phyloP scores from a whole-genome alignment of 768 basidiomycete species.

The Pleurotus eryngii region DNA sequence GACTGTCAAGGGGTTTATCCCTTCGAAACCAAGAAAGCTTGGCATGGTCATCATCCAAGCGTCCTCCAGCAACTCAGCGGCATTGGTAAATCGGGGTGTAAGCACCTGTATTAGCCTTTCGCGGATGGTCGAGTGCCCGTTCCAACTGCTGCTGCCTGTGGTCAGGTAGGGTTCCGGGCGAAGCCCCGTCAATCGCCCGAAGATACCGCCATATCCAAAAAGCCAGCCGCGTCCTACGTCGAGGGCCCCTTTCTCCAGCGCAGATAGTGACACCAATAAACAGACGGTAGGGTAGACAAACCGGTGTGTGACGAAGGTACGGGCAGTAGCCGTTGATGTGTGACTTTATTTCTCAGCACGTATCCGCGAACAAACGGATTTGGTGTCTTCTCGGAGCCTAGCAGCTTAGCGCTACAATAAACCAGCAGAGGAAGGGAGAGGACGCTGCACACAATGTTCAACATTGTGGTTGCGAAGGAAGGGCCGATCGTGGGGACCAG shows the following conservation, averaged over 20 bases:
- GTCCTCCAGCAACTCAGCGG: slow-evolving; percentile 32
- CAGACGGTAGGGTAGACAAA: slow-evolving; percentile 63
- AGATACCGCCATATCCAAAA: slow-evolving; percentile 50
- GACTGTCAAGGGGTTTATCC: slow-evolving; percentile 68
- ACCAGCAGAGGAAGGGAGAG: too few species aligned
- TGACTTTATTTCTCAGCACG: slow-evolving; percentile 49
- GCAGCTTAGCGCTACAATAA: too few species aligned
- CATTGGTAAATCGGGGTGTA: slow-evolving; percentile 21
- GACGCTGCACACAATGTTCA: too few species aligned
- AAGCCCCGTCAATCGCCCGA: slow-evolving; percentile 44
- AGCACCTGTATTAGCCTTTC: slow-evolving; percentile 39
- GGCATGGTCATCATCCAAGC: slow-evolving; percentile 80
- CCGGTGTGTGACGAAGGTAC: slow-evolving; percentile 42
- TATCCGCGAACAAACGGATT: slow-evolving; percentile 28
- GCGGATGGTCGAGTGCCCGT: slow-evolving; percentile 26
- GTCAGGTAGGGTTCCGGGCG: slow-evolving; percentile 43
- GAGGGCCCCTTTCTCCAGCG: slow-evolving; percentile 43
- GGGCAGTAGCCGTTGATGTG: slow-evolving; percentile 53
- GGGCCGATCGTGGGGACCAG: too few species aligned
- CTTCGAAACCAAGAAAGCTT: slow-evolving; percentile 60
- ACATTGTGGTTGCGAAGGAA: too few species aligned
- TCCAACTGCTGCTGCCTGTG: not conserved
- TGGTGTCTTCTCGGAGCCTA: not conserved
- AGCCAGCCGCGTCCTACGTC: slow-evolving; percentile 47
- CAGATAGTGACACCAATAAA: slow-evolving; percentile 52